phyloP scores from a whole-genome alignment of 768 basidiomycete genomes.

The Lentinula sp. region DNA sequence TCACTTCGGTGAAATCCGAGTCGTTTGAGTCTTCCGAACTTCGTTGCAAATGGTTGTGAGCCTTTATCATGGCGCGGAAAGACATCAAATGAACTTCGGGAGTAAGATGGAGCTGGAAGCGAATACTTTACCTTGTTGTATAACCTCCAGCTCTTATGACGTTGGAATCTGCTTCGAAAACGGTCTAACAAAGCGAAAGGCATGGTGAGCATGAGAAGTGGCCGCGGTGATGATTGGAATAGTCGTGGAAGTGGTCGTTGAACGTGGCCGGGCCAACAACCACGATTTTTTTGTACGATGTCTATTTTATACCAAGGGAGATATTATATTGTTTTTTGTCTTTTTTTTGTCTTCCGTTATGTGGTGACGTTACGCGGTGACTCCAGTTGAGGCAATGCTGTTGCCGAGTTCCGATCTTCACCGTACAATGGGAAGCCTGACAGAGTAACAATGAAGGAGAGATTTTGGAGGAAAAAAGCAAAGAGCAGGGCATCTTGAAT shows the following conservation, averaged over 20 bases:
- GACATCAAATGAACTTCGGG: neutral
- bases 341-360: neutral
- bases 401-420: neutral
- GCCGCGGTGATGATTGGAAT: neutral
- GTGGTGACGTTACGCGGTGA: neutral
- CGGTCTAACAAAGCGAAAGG: constrained; percentile 2
- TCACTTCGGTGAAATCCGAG: neutral
- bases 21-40: neutral
- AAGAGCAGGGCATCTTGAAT: neutral
- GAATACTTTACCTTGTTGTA: neutral
- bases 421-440: neutral
- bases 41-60: neutral
- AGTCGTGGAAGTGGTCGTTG: neutral
- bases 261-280: neutral
- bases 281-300: neutral
- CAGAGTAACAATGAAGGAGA: neutral
- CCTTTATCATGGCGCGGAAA: neutral
- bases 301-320: neutral
- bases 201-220: neutral
- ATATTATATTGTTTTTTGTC: neutral
- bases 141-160: neutral
- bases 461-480: neutral
- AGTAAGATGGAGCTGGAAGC: neutral
- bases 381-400: neutral
- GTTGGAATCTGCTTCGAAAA: neutral